Base-by-base conservation (phyloP, 768 basidiomycete genomes). In the Gloeopeniophorella convolvens region DNA sequence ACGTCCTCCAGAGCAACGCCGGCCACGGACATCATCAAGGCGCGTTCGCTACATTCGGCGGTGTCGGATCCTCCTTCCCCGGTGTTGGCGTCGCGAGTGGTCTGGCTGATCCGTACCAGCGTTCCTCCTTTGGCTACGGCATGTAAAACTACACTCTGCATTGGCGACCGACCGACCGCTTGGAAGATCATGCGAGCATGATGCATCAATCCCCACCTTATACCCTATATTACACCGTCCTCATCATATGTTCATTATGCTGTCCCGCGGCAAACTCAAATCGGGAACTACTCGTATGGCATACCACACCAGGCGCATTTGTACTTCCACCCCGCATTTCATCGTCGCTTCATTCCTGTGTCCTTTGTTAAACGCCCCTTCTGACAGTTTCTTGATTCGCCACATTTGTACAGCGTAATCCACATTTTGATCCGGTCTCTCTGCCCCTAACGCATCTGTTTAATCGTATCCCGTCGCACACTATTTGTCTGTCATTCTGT, bases 31-130 rank as follows among this genome's bases (percentile, higher is more conserved):
- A 80, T 46, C 77, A 72, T 33, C 59, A 85, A 52, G 75, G 82
- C 23, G 75, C 81, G 34, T 73, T 75, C 45, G 75, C 80, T 23
- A 61, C 67, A 18, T 78, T 73, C 58, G 65, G 65, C 55, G 82
- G 79, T 62, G 75, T 75, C 61, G 79, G 75, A 61, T 51, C 52
- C 16, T 72, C 73, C 32, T 78, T 74, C 65, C 70, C 71, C 41
- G 66, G 64, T 54, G 67, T 72, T 53, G 71, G 72, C 47, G 63
- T 76, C 53, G 66, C 81, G 33, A 73, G 64, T 37, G 70, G 78
- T 33, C 70, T 83, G 61, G 79, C 73, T 60, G 87, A 89, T 67
- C 85, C 83, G 28, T 90, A 90, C 72, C 84, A 85, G 70, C 73
- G 79, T 63, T 71, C 80, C 40, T 70, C 72, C 56, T 90, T 83